These are phyloP conservation scores for Solanum hybrid DNA, from an alignment of 305 asterid species.

Conservation along the genomic window DNA sequence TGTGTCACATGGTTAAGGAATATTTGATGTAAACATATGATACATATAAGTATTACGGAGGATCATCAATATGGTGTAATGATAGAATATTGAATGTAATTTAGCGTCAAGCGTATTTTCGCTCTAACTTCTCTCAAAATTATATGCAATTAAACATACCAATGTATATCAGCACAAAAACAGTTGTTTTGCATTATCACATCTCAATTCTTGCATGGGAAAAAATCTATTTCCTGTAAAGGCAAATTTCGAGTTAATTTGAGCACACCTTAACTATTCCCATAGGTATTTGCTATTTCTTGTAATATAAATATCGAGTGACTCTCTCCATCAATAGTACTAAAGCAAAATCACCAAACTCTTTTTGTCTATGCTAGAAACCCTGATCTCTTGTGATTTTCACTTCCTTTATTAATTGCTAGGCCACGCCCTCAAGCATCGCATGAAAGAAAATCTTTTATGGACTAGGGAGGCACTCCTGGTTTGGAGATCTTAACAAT, in stretches of 20 bases:
- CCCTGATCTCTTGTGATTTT: not conserved
- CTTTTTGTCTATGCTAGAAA: not conserved
- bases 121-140: not conserved
- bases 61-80: not conserved
- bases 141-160: not conserved
- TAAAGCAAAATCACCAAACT: not conserved
- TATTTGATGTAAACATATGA: not conserved
- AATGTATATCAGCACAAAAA: not conserved
- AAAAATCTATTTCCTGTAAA: not conserved
- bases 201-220: not conserved
- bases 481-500: not conserved
- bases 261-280: not conserved
- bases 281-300: not conserved
- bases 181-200: not conserved
- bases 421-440: not conserved
- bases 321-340: not conserved
- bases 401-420: not conserved
- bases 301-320: not conserved
- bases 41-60: not conserved
- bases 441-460: not conserved
- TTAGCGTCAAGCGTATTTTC: not conserved
- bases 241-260: not conserved
- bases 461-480: not conserved
- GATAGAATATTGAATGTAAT: not conserved
- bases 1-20: not conserved